These are phyloP conservation scores for Mixia osmundae DNA, from an alignment of 1,284 basidiomycete species.

Conservation along the genomic window DNA sequence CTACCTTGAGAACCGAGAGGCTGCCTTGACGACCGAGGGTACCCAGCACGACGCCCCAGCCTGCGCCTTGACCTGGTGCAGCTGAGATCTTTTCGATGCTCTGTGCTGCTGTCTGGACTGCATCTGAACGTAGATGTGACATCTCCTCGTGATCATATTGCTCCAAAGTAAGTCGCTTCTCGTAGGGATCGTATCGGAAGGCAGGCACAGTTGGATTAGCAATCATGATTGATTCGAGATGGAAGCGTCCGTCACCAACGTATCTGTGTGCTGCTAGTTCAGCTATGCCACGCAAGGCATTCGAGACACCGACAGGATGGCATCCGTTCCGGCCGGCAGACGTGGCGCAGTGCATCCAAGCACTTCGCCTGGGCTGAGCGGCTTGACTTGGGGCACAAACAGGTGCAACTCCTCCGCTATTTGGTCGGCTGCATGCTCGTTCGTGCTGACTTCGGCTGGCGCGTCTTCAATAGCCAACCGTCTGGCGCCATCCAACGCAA, in stretches of 20 bases:
- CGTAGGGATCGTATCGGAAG: slow-evolving; percentile 95
- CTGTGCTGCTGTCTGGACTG: slow-evolving; percentile 44
- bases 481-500: background rate
- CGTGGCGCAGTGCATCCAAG: slow-evolving; percentile 87
- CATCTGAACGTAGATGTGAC: slow-evolving; percentile 47
- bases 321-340: slow-evolving; percentile 46
- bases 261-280: slow-evolving; percentile 33
- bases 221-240: slow-evolving; percentile 97
- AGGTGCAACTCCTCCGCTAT: slow-evolving; percentile 41
- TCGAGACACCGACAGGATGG: slow-evolving; percentile 40
- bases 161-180: slow-evolving; percentile 86
- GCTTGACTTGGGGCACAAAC: slow-evolving; percentile 69
- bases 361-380: slow-evolving; percentile 87
- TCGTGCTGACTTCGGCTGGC: background rate
- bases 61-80: slow-evolving; percentile 6
- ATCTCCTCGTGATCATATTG: slow-evolving; percentile 77
- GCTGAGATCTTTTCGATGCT: slow-evolving; percentile 28
- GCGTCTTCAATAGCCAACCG: slow-evolving; percentile 10
- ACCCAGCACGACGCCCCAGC: slow-evolving; percentile 86
- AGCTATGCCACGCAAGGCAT: background rate
- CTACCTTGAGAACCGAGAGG: slow-evolving; percentile 56
- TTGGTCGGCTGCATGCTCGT: slow-evolving; percentile 17
- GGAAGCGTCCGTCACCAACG: slow-evolving; percentile 92
- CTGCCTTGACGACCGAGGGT: slow-evolving; percentile 89
- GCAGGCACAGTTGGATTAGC: slow-evolving; percentile 89